These are phyloP conservation scores for Cocos nucifera DNA, from an alignment of 176 grass and related monocot species.

Conservation along the genomic window DNA sequence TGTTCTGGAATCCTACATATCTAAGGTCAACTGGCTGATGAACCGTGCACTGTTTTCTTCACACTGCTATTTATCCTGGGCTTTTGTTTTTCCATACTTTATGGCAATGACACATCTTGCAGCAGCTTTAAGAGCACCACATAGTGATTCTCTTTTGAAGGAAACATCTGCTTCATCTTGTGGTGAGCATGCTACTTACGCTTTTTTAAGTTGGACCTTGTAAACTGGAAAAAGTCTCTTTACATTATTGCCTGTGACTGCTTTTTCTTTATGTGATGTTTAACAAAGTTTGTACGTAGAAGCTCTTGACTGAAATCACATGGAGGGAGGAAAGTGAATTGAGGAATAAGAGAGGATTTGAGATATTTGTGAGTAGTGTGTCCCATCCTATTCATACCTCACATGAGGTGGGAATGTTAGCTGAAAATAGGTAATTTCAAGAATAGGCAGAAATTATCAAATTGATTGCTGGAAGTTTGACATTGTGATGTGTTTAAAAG, in stretches of 20 bases:
- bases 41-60: slow-evolving; percentile 87
- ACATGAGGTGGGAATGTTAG: too few species aligned
- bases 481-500: too few species aligned
- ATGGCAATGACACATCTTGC: slow-evolving; percentile 89
- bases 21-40: slow-evolving; percentile 89
- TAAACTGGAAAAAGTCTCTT: background rate
- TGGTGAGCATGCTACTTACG: slow-evolving; percentile 37
- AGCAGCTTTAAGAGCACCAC: slow-evolving; percentile 63
- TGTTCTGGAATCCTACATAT: slow-evolving; percentile 98
- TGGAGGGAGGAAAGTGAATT: too few species aligned
- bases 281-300: too few species aligned
- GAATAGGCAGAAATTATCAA: too few species aligned
- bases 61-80: slow-evolving; percentile 97
- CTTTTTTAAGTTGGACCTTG: background rate
- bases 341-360: too few species aligned
- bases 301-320: too few species aligned
- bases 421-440: too few species aligned
- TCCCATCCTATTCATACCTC: too few species aligned
- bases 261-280: too few species aligned
- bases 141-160: slow-evolving; percentile 42
- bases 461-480: too few species aligned
- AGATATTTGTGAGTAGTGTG: too few species aligned
- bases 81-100: slow-evolving; percentile 80
- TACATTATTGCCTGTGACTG: background rate
- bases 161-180: slow-evolving; percentile 58